Evolutionary conservation across 1,139 yeast genomes (phyloP).

Genomic region (Kodamaea plutei): DNA sequence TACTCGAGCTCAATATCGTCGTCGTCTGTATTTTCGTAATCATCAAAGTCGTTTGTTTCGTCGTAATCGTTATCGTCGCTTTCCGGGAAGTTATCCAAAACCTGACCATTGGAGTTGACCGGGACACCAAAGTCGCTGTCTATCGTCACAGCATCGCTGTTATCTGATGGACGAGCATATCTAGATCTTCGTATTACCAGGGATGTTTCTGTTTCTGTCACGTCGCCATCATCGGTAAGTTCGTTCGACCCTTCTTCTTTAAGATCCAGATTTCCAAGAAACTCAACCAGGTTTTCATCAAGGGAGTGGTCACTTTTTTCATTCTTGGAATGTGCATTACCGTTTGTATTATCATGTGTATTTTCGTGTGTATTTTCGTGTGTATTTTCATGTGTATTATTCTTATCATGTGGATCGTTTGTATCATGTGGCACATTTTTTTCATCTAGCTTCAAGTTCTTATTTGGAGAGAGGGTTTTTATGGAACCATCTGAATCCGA

Average conservation of each 20-base stretch:
- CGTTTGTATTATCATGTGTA: no score
- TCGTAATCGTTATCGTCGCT: conserved; percentile 9
- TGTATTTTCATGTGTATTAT: no score
- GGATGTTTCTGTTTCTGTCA: conserved; percentile 11
- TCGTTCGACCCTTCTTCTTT: conserved; percentile 16
- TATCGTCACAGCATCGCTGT: conserved; percentile 22
- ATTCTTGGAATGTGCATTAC: no score
- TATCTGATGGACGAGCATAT: conserved; percentile 8
- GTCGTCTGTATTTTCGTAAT: conserved; percentile 12
- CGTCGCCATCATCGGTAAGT: conserved; percentile 14
- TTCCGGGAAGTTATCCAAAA: conserved; percentile 12
- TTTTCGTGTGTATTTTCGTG: no score
- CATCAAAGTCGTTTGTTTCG: conserved; percentile 6
- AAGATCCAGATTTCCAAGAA: conserved; percentile 10
- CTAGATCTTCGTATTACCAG: conserved; percentile 3
- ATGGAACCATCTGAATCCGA: conserved; percentile 19
- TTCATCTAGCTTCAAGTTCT: conserved; percentile 7
- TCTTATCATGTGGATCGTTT: no score
- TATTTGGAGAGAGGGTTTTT: conserved; percentile 10
- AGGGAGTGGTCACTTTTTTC: conserved; percentile 9
- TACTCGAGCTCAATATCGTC: conserved; percentile 17
- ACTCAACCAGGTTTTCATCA: conserved; percentile 9
- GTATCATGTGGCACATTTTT: no score
- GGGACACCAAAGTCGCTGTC: conserved; percentile 35
- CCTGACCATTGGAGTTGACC: conserved; percentile 17